These are phyloP conservation scores for Ophiocordyceps unilateralis DNA, from an alignment of 2,329 filamentous ascomycete genomes.

Conservation along the genomic window DNA sequence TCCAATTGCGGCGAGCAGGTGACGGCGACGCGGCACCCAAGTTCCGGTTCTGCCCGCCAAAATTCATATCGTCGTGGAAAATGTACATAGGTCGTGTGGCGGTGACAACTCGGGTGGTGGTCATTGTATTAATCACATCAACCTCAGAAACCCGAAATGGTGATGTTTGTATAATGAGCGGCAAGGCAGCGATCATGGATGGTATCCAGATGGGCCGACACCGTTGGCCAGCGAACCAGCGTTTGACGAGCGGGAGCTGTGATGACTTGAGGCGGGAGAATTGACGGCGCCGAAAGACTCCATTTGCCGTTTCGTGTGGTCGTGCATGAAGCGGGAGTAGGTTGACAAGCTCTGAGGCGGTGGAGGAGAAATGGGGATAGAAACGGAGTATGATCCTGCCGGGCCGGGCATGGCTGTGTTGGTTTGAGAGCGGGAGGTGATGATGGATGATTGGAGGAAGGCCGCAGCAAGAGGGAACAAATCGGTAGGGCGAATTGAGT, in stretches of 20 bases:
- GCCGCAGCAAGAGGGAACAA: too few species aligned
- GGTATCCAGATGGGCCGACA: conserved; percentile 6
- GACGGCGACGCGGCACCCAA: too few species aligned
- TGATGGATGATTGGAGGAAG: background rate
- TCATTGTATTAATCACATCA: too few species aligned
- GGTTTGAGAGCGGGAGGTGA: background rate
- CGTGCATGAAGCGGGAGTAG: conserved; percentile 45
- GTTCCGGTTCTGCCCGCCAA: too few species aligned
- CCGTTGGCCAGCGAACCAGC: conserved; percentile 12
- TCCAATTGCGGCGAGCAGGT: too few species aligned
- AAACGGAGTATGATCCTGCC: conserved; percentile 20
- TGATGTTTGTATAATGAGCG: background rate
- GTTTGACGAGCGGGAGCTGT: conserved; percentile 5
- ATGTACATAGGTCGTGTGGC: too few species aligned
- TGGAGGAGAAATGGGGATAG: conserved; percentile 19
- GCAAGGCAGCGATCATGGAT: background rate
- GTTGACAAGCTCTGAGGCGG: conserved; percentile 30
- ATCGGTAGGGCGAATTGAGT: too few species aligned
- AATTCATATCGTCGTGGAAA: too few species aligned
- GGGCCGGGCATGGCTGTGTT: conserved; percentile 17
- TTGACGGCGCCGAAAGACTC: conserved; percentile 26
- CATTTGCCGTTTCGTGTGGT: conserved; percentile 50
- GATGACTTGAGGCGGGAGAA: conserved; percentile 5
- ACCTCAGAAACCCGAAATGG: too few species aligned
- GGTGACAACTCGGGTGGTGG: too few species aligned